Percentiles rank a stretch among this genome's conserved stretches.
phyloP scores from a whole-genome alignment of 768 basidiomycete genomes.

The Phanerochaete carnosa region DNA sequence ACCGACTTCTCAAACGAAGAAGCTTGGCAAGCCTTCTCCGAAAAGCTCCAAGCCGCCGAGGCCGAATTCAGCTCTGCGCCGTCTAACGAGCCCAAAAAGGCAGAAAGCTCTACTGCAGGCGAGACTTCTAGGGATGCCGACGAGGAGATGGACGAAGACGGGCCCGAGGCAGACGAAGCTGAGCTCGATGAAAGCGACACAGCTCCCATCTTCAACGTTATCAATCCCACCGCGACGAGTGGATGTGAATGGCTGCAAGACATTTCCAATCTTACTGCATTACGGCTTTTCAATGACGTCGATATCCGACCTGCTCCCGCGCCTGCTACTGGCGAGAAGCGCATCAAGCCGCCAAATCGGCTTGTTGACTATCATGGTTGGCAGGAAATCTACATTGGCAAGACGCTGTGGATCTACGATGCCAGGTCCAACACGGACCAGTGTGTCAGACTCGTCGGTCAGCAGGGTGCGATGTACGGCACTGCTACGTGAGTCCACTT shows the following conservation, averaged over 20 bases:
- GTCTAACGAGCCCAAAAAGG: constrained; percentile 14
- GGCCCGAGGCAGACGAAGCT: constrained; percentile 30
- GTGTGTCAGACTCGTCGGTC: constrained; percentile 64
- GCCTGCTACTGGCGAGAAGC: constrained; percentile 42
- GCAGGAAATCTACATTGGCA: constrained; percentile 73
- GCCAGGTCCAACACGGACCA: constrained; percentile 59
- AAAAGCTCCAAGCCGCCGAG: constrained; percentile 51
- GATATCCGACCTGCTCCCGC: constrained; percentile 55
- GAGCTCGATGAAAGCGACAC: constrained; percentile 16
- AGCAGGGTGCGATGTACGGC: constrained; percentile 56
- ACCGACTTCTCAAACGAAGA: constrained; percentile 68
- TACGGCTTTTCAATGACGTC: constrained; percentile 72
- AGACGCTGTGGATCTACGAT: constrained; percentile 76
- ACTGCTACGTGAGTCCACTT: constrained; percentile 80
- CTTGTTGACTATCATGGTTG: constrained; percentile 60
- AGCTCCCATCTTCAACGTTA: constrained; percentile 45
- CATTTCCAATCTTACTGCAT: constrained; percentile 62
- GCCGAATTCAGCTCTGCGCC: constrained; percentile 44
- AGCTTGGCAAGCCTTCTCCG: constrained; percentile 58
- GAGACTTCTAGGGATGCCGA: constrained; percentile 15
- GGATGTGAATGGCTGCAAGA: constrained; percentile 40
- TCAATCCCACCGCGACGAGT: constrained; percentile 39
- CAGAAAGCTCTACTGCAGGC: constrained; percentile 21
- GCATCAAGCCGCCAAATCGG: constrained; percentile 48
- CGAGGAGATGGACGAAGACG: constrained; percentile 22